phyloP scores from a whole-genome alignment of 257 asterid genomes.

The Nicotiana benthamiana region DNA sequence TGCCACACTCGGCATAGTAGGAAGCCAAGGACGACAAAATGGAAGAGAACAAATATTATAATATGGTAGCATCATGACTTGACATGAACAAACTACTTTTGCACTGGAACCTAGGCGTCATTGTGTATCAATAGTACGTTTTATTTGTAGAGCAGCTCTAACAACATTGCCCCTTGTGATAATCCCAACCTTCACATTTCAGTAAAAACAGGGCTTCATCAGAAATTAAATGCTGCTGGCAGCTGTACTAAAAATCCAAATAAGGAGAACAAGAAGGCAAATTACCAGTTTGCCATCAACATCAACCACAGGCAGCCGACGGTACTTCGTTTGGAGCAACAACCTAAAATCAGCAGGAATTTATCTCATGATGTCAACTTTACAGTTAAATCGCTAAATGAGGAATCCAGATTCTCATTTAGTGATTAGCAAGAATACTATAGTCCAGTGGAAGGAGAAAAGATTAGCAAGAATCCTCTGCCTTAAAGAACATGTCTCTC shows the following conservation, averaged over 20 bases:
- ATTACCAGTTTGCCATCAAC: conserved; percentile 77
- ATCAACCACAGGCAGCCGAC: conserved; percentile 87
- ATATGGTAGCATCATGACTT: background rate
- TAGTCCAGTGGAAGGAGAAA: background rate
- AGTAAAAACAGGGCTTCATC: background rate
- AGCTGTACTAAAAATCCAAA: background rate
- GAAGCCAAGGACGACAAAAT: background rate
- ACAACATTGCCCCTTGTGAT: conserved; percentile 87
- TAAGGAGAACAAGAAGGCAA: background rate
- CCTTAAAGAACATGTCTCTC: background rate
- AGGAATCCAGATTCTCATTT: background rate
- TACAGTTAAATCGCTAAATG: background rate
- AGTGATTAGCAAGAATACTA: background rate
- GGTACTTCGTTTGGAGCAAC: conserved; percentile 74
- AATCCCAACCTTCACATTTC: conserved; percentile 57
- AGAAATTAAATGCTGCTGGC: conserved; percentile 9
- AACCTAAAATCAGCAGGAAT: conserved; percentile 33
- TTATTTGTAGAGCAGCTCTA: conserved; percentile 83
- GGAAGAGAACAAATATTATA: background rate
- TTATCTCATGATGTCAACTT: background rate
- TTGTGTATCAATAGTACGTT: conserved; percentile 35
- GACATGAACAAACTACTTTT: background rate
- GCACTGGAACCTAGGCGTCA: background rate
- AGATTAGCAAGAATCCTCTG: background rate
- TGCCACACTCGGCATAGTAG: background rate